These are phyloP conservation scores for Zoysia matrella DNA, from an alignment of 202 grass and related monocot species.

Conservation along the genomic window DNA sequence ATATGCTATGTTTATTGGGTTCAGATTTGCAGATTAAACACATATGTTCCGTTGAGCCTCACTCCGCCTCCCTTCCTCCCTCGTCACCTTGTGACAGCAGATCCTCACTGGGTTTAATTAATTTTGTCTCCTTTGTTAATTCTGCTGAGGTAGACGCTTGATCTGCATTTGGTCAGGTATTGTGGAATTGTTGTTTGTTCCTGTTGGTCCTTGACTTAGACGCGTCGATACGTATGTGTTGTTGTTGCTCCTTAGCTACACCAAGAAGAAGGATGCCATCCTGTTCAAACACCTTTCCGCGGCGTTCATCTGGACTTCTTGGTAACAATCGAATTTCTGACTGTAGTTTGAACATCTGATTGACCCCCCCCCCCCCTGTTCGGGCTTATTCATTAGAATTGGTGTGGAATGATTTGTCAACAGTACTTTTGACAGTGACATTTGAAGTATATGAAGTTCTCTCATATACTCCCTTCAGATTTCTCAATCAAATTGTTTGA, in stretches of 20 bases:
- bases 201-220: slow-evolving; percentile 57
- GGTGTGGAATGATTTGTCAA: not conserved
- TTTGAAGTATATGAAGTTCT: not conserved
- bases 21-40: no score
- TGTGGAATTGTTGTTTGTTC: slow-evolving; percentile 16
- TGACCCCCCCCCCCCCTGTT: not conserved
- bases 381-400: slow-evolving; percentile 4
- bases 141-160: not conserved
- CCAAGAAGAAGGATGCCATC: slow-evolving; percentile 96
- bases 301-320: slow-evolving; percentile 34
- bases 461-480: not conserved
- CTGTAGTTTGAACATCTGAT: not conserved
- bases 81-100: no score
- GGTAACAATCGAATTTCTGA: slow-evolving; percentile 6
- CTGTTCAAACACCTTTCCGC: slow-evolving; percentile 85
- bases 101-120: not conserved
- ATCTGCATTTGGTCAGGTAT: slow-evolving; percentile 32
- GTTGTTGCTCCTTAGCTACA: slow-evolving; percentile 85
- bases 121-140: not conserved
- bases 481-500: not conserved
- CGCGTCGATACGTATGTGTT: slow-evolving; percentile 69
- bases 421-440: not conserved
- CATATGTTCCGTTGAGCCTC: no score
- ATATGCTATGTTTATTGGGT: no score
- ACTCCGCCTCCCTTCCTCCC: no score